Percentiles rank a stretch among this genome's conserved stretches.
These are phyloP conservation scores for Thamnidium elegans DNA, from an alignment of 192 early-diverging fungal genomes.

Conservation along the genomic window DNA sequence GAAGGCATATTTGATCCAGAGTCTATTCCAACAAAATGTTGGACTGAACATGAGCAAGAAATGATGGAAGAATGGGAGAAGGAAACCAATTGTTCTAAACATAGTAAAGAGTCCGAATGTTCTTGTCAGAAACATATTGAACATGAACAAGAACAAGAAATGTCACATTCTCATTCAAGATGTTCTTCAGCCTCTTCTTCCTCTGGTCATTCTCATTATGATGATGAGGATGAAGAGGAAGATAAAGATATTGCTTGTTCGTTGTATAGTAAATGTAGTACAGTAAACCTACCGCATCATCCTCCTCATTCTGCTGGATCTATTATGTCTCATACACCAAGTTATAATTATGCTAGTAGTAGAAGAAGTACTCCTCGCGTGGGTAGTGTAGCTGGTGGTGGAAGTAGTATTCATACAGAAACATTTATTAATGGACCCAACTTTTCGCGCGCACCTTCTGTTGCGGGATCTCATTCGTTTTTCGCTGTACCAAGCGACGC, in stretches of 20 bases:
- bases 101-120: conserved; percentile 10
- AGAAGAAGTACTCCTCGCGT: not conserved
- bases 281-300: not conserved
- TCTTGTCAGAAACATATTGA: conserved; percentile 11
- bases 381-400: not conserved
- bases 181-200: not conserved
- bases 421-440: not conserved
- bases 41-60: conserved; percentile 66
- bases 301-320: not conserved
- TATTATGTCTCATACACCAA: not conserved
- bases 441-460: conserved; percentile 2
- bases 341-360: not conserved
- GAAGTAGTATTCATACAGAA: conserved; percentile 12
- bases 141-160: too few relatives aligned
- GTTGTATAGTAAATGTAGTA: conserved; percentile 7
- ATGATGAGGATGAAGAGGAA: conserved; percentile 63
- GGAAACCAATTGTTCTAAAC: not conserved
- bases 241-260: conserved; percentile 4
- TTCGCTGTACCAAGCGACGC: conserved; percentile 63
- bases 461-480: not conserved
- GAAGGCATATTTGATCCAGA: conserved; percentile 66
- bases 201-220: conserved; percentile 49
- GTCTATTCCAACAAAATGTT: conserved; percentile 60
- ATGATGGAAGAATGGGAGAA: conserved; percentile 32
- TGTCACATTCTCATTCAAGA: not conserved